Conservation (phyloP, 1,139 yeast genomes). For the Suhomyces wounanorum region DNA sequence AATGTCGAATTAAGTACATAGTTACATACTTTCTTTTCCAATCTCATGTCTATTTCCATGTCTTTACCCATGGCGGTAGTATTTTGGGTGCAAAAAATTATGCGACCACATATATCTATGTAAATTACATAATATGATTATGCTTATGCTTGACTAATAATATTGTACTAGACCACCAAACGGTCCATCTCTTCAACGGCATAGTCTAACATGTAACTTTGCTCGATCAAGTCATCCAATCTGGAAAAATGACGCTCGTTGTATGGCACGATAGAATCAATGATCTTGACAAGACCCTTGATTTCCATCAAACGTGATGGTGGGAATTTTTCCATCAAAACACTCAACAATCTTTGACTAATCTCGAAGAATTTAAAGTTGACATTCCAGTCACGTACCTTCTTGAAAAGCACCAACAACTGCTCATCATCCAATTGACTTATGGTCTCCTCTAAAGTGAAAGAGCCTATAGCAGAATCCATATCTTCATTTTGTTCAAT, state of each 20-base stretch:
- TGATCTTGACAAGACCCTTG: slow-evolving; percentile 64
- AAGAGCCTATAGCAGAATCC: slow-evolving; percentile 58
- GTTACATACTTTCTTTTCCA: not conserved
- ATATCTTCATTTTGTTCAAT: slow-evolving; percentile 42
- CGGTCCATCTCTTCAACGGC: slow-evolving; percentile 71
- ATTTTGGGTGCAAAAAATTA: slow-evolving; percentile 2
- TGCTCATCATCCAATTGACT: slow-evolving; percentile 60
- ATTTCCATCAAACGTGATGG: slow-evolving; percentile 60
- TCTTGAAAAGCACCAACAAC: slow-evolving; percentile 59
- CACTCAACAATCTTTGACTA: slow-evolving; percentile 74
- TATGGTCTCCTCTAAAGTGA: slow-evolving; percentile 66
- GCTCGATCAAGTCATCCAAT: slow-evolving; percentile 77
- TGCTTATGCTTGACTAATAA: too few relatives aligned
- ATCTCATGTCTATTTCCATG: not conserved
- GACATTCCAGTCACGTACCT: slow-evolving; percentile 93
- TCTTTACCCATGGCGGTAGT: not conserved
- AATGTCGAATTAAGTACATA: not conserved
- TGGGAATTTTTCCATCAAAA: slow-evolving; percentile 57
- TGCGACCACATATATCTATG: not conserved
- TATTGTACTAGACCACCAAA: not conserved
- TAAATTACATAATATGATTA: not conserved
- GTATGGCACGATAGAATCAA: slow-evolving; percentile 82
- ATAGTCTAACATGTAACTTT: slow-evolving; percentile 82
- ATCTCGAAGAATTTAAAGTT: slow-evolving; percentile 78
- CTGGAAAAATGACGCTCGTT: slow-evolving; percentile 82